Evolutionary conservation across 768 basidiomycete genomes (phyloP).

Genomic region (Wakefieldia striispora): DNA sequence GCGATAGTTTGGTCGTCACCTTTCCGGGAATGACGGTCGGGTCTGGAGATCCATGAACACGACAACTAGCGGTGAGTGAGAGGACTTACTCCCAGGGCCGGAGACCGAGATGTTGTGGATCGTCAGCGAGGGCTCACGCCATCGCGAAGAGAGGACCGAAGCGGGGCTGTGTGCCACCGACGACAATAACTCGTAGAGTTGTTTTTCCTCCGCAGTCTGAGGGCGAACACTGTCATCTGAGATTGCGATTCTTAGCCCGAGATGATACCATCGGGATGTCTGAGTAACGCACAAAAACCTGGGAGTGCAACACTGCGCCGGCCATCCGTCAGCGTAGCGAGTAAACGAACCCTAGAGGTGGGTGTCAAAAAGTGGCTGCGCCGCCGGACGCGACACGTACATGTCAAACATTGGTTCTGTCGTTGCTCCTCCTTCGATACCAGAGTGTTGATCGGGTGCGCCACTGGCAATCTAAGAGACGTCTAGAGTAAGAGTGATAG

Average conservation of each 20-base stretch:
- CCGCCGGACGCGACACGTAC: constrained; percentile 37
- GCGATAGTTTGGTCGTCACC: constrained; percentile 81
- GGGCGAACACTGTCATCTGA: constrained; percentile 76
- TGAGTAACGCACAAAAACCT: constrained; percentile 67
- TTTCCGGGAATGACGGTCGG: constrained; percentile 85
- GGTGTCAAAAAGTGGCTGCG: not conserved
- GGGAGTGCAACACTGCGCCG: constrained; percentile 66
- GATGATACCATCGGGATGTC: not conserved
- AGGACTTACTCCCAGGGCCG: constrained; percentile 67
- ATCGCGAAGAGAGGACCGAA: constrained; percentile 68
- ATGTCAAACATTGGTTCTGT: constrained; percentile 94
- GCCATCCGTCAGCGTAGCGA: constrained; percentile 65
- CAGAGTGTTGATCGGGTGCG: constrained; percentile 86
- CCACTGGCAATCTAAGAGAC: constrained; percentile 59
- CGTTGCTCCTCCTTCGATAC: constrained; percentile 87
- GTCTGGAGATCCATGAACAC: constrained; percentile 40
- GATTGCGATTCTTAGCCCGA: not conserved
- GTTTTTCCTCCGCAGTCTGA: constrained; percentile 63
- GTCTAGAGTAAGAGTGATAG: not conserved
- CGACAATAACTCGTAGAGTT: constrained; percentile 67
- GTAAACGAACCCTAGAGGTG: constrained; percentile 63
- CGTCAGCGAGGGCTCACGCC: constrained; percentile 89
- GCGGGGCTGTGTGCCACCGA: constrained; percentile 65
- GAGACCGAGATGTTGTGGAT: constrained; percentile 84
- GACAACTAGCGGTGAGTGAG: not conserved